phyloP scores from a whole-genome alignment of 768 basidiomycete species.

The Termitomyces eurrhizus region DNA sequence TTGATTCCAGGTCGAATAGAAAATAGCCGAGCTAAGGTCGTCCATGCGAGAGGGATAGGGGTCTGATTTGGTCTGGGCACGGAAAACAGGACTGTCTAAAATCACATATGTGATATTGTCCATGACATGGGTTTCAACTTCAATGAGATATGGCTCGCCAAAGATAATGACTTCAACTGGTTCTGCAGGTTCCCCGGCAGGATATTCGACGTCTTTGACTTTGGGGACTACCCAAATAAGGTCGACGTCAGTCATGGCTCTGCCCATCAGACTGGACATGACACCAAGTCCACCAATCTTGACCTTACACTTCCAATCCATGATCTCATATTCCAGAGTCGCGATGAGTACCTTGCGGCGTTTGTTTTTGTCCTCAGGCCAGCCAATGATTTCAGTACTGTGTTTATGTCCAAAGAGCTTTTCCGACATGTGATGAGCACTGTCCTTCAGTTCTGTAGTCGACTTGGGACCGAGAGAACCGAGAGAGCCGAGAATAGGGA shows the following conservation, averaged over 20 bases:
- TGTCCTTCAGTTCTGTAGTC: constrained; percentile 66
- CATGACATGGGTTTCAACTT: constrained; percentile 88
- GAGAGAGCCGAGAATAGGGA: constrained; percentile 81
- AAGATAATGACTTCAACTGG: constrained; percentile 97
- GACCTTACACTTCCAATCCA: constrained; percentile 97
- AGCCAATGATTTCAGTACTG: constrained; percentile 80
- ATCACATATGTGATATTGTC: constrained; percentile 97
- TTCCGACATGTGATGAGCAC: constrained; percentile 52
- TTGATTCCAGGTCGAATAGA: constrained; percentile 98
- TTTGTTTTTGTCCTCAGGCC: constrained; percentile 92
- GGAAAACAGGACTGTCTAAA: constrained; percentile 93
- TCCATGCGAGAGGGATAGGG: constrained; percentile 98
- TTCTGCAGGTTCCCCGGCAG: constrained; percentile 85
- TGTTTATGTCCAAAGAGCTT: constrained; percentile 69
- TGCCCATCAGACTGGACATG: constrained; percentile 97
- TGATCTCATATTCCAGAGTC: constrained; percentile 93
- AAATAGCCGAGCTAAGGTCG: constrained; percentile 92
- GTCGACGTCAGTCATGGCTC: constrained; percentile 97
- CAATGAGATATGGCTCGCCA: constrained; percentile 91
- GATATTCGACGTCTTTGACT: constrained; percentile 93
- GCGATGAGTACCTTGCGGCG: constrained; percentile 88
- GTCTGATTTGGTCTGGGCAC: constrained; percentile 93
- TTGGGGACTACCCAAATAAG: constrained; percentile 93
- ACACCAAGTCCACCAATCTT: constrained; percentile 97
- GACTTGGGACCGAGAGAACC: constrained; percentile 63